A percentile compares a stretch with the other conserved stretches of the same genome.
These are phyloP conservation scores for Dactylellina haptotyla DNA, from an alignment of 2,329 filamentous ascomycete genomes.

Conservation along the genomic window DNA sequence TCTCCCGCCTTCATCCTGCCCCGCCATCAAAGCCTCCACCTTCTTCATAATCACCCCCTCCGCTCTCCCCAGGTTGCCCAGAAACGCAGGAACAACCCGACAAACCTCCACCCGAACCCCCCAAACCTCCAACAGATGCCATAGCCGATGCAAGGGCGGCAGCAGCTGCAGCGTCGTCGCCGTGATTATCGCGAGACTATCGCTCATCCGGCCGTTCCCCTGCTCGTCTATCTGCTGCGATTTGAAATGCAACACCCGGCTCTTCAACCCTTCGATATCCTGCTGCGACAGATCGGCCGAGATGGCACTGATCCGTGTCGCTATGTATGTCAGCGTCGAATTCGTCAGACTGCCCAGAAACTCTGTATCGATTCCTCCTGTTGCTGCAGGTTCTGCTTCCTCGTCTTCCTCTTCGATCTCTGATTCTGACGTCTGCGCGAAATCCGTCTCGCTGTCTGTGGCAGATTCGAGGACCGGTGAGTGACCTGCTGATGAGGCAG, in stretches of 20 bases:
- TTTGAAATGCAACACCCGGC: conserved; percentile 74
- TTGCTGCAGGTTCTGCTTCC: conserved; percentile 30
- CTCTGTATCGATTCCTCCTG: conserved; percentile 59
- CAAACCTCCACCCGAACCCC: conserved; percentile 78
- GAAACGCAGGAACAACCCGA: conserved; percentile 75
- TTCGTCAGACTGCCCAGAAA: conserved; percentile 78
- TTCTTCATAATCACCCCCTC: conserved; percentile 68
- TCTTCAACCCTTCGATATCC: conserved; percentile 87
- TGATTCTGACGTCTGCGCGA: conserved; percentile 5
- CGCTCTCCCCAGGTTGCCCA: conserved; percentile 73
- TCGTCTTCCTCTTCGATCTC: conserved; percentile 51
- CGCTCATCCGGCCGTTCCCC: conserved; percentile 77
- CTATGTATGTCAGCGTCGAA: conserved; percentile 74
- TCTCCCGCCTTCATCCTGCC: conserved; percentile 54
- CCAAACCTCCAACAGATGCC: conserved; percentile 80
- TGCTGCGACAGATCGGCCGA: conserved; percentile 69
- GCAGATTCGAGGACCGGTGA: conserved; percentile 16
- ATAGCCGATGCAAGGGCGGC: conserved; percentile 79
- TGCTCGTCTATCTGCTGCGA: conserved; percentile 62
- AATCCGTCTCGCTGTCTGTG: conserved; percentile 32
- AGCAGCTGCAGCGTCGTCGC: conserved; percentile 90
- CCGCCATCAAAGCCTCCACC: no score
- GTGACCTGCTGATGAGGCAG: background rate
- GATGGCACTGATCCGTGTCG: conserved; percentile 75
- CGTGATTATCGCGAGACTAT: conserved; percentile 88